Evolutionary conservation across 164 flowering plant genomes (phyloP).

Genomic region (grape (Vitis vinifera)): ASM3070453v1 NC_081814.1:13922001-13922500

Average conservation of each 20-base stretch:
- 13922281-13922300: background rate
- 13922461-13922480: too few species aligned
- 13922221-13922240: background rate
- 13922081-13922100: background rate
- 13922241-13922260: background rate
- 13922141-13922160: too few species aligned
- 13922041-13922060: background rate
- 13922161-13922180: too few species aligned
- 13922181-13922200: background rate
- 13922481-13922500: too few species aligned
- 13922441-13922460: too few species aligned
- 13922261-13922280: background rate
- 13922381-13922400: background rate
- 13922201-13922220: background rate
- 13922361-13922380: background rate
- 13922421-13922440: background rate
- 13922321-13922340: background rate
- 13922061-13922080: background rate
- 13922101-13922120: too few species aligned
- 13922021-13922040: background rate
- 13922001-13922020: background rate
- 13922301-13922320: background rate
- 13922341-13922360: background rate
- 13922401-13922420: background rate
- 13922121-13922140: too few species aligned